phyloP scores from a whole-genome alignment of 768 basidiomycete genomes.

The Xerocomus potaroensis region DNA sequence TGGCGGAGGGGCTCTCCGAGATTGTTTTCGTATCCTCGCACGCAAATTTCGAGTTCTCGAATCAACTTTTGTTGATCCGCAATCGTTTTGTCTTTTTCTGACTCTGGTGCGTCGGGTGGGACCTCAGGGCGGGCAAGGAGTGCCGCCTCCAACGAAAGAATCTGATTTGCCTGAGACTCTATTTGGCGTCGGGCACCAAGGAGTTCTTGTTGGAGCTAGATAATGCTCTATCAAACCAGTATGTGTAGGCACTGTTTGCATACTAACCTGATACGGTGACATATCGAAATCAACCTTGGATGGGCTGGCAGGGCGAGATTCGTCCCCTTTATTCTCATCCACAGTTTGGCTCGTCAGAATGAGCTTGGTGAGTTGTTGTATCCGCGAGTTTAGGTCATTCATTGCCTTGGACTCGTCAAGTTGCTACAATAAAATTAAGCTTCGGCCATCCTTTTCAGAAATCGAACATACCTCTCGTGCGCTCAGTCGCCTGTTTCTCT shows the following conservation, averaged over 20 bases:
- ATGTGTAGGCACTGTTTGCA: background rate
- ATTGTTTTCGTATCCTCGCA: constrained; percentile 70
- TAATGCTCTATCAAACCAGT: background rate
- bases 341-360: constrained; percentile 85
- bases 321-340: constrained; percentile 61
- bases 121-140: constrained; percentile 67
- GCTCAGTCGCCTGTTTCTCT: constrained; percentile 38
- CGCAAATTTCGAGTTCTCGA: constrained; percentile 69
- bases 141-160: constrained; percentile 77
- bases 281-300: constrained; percentile 88
- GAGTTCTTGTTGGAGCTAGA: constrained; percentile 82
- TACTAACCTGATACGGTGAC: constrained; percentile 72
- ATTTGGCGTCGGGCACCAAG: constrained; percentile 72
- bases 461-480: constrained; percentile 38
- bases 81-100: constrained; percentile 72
- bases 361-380: constrained; percentile 78
- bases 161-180: constrained; percentile 77
- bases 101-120: constrained; percentile 59
- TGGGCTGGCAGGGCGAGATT: constrained; percentile 77
- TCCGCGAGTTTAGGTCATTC: constrained; percentile 74
- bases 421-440: constrained; percentile 45
- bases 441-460: background rate
- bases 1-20: constrained; percentile 62
- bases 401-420: constrained; percentile 81
- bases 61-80: constrained; percentile 72